A percentile compares a stretch with the other conserved stretches of the same genome.
These are phyloP conservation scores for Yamadazyma triangularis DNA, from an alignment of 1,139 yeast genomes.

Conservation along the genomic window DNA sequence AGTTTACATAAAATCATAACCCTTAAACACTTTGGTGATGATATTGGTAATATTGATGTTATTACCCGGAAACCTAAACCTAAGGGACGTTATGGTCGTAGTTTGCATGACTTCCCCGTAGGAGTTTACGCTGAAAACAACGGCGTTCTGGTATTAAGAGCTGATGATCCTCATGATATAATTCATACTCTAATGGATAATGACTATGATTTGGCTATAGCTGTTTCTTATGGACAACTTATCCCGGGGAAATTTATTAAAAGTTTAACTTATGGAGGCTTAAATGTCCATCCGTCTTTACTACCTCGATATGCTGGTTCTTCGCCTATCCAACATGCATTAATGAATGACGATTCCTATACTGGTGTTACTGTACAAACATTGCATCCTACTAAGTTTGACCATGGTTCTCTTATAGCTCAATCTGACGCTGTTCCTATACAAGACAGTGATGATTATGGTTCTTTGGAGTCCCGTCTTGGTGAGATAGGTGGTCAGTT, in stretches of 20 bases:
- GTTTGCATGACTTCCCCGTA: constrained; percentile 51
- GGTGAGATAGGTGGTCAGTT: constrained; percentile 59
- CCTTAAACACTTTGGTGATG: too few species aligned
- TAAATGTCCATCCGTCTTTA: constrained; percentile 91
- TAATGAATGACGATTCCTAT: constrained; percentile 53
- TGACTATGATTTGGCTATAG: constrained; percentile 63
- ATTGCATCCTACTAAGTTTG: constrained; percentile 82
- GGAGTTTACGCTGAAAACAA: constrained; percentile 35
- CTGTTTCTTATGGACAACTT: constrained; percentile 83
- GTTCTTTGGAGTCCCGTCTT: constrained; percentile 40
- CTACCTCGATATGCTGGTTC: constrained; percentile 84
- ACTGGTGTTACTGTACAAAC: constrained; percentile 93
- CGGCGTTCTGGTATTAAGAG: constrained; percentile 43
- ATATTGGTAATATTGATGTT: constrained; percentile 55
- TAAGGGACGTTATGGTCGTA: constrained; percentile 61
- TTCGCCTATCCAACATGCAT: constrained; percentile 81
- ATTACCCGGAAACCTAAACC: constrained; percentile 66
- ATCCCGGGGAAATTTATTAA: constrained; percentile 61
- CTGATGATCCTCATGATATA: constrained; percentile 59
- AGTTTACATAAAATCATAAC: too few species aligned
- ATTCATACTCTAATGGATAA: constrained; percentile 15
- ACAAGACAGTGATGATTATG: constrained; percentile 35
- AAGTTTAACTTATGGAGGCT: constrained; percentile 55
- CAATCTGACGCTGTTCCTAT: constrained; percentile 48
- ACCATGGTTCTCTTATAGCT: constrained; percentile 66